These are phyloP conservation scores for Stramenopiles sp. DNA, from an alignment of 352 stramenopile genomes.

Conservation along the genomic window DNA sequence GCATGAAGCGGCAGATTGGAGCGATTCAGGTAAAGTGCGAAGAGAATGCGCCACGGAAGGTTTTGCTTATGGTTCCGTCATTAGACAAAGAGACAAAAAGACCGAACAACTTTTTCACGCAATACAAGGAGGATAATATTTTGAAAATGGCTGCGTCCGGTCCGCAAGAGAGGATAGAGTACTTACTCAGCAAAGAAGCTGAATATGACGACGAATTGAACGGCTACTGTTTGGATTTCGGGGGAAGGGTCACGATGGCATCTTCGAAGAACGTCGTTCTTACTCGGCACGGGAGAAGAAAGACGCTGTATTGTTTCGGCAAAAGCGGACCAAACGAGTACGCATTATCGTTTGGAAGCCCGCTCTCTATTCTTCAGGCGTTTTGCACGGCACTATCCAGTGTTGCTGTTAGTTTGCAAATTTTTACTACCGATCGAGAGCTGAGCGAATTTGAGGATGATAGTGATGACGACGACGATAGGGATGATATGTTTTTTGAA, in stretches of 20 bases:
- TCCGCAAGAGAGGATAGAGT: background rate
- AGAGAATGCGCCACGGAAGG: background rate
- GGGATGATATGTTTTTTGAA: too few species aligned
- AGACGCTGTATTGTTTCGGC: background rate
- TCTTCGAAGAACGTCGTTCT: background rate
- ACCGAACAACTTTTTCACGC: background rate
- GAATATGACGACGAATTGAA: background rate
- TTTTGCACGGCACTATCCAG: background rate
- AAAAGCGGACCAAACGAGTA: background rate
- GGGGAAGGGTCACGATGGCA: background rate
- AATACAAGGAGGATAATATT: background rate
- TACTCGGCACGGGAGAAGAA: background rate
- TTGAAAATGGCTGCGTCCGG: background rate
- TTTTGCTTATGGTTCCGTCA: background rate
- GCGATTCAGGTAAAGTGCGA: background rate
- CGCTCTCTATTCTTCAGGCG: background rate
- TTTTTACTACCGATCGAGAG: too few species aligned
- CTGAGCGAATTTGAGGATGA: too few species aligned
- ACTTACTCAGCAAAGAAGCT: background rate
- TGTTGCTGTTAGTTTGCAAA: background rate
- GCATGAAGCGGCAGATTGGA: background rate
- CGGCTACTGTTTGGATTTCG: background rate
- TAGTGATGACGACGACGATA: too few species aligned
- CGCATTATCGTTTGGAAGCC: background rate
- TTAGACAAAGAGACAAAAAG: background rate